Evolutionary conservation across 306 rosid species (phyloP), one percentile per base, ranked within the genome.

Genomic region (Castanopsis chinensis): DNA sequence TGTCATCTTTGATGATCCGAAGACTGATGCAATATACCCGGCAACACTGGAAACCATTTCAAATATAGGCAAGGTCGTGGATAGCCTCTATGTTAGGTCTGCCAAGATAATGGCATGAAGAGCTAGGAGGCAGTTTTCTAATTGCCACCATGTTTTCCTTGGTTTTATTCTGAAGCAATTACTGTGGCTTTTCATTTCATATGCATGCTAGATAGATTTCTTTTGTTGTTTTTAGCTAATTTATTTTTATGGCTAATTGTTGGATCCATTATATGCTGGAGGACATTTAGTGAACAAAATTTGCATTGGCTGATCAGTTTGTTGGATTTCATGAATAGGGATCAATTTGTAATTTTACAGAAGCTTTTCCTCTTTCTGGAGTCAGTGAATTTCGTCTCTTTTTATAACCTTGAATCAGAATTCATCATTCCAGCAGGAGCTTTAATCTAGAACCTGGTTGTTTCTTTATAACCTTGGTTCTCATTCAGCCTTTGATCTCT

Each of bases 51-150:
- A 92, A 71, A 94, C 99, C 69, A 87, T 94, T 83, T 82, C 95
- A 19, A 94, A 94, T 54, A 79, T 91, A 19, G 99, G 97, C 76
- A 92, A 94, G 88, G 97, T 94, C 5, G 99, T 92, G 23, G 99
- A 91, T 76, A 94, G 97, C 87, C 97, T 92, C 69, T 94, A 91
- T 60, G 90, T 90, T 74, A 90, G 97, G 80, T 94, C 99, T 85
- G 99, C 99, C 35, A 94, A 94, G 91, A 92, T 94, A 74, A 90
- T 92, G 97, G 92, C 97, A 1, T 92, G 87, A 92, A 75, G 69
- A 20, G 21, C 18, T 37, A 27, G 37, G 30, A 77, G 23, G 80
- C 79, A 14, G 64, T 32, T 64, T 71, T 13, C 23, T 30, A 63
- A 63, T 41, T 30, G 20, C 25, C 19, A 17, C 33, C 28, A 33